Conservation (phyloP, 2,329 filamentous ascomycete genomes). For the Pseudomassariella vexata region DNA sequence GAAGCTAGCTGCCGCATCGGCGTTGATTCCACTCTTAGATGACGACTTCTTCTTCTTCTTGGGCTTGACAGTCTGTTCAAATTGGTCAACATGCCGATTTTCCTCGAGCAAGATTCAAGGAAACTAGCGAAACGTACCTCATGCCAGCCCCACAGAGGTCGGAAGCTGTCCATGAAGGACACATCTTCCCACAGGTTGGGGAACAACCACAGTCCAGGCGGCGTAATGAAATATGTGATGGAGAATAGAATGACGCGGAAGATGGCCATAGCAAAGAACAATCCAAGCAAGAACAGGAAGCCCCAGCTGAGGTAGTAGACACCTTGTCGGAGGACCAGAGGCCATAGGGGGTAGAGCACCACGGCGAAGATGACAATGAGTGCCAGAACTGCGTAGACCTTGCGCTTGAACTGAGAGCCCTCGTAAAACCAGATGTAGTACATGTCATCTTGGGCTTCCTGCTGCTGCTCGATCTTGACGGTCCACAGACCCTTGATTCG, state of each 20-base stretch:
- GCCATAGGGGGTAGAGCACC: slow-evolving; percentile 96
- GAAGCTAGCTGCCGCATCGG: slow-evolving; percentile 33
- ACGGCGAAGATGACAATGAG: slow-evolving; percentile 79
- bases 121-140: slow-evolving; percentile 70
- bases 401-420: slow-evolving; percentile 87
- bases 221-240: slow-evolving; percentile 75
- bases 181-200: slow-evolving; percentile 98
- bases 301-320: slow-evolving; percentile 98
- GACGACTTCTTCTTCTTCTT: slow-evolving; percentile 54
- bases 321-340: slow-evolving; percentile 79
- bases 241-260: slow-evolving; percentile 93
- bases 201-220: slow-evolving; percentile 95
- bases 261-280: slow-evolving; percentile 98
- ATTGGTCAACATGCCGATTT: too few species aligned
- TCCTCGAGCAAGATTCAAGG: too few species aligned
- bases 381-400: slow-evolving; percentile 81
- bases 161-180: slow-evolving; percentile 96
- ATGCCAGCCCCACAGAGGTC: slow-evolving; percentile 96
- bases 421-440: slow-evolving; percentile 98
- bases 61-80: slow-evolving; percentile 26
- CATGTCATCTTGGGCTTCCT: slow-evolving; percentile 79
- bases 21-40: slow-evolving; percentile 24
- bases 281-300: slow-evolving; percentile 78
- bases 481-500: slow-evolving; percentile 94
- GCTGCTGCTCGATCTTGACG: slow-evolving; percentile 91